Base-by-base conservation (phyloP, 805 yeast genomes). In the Metschnikowia peoriensis region DNA sequence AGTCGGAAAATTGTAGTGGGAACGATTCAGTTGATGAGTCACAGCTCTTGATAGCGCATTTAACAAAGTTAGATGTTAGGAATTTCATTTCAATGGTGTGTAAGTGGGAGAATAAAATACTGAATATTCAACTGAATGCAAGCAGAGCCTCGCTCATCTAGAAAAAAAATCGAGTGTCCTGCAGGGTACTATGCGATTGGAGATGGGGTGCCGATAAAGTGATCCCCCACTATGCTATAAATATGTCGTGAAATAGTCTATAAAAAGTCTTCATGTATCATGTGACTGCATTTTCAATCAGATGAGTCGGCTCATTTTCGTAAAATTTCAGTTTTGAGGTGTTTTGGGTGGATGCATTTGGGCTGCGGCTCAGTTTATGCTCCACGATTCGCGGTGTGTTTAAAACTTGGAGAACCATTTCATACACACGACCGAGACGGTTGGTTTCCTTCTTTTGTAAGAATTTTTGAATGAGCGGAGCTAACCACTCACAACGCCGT, bases 61-160 rank as follows among this genome's bases (percentile, higher is more conserved):
- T 90, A 56, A 94, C 96, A 70, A 94, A 94, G 70, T 94, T 94
- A 11, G 97, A 89, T n/a, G 99, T 93, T 28, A 94, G 75, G 63
- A 93, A 84, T 73, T 94, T 93, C 99, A 93, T 93, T 16, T 28
- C 16, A 15, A 22, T 27, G 28, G 7, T 4, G n/a, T 7, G 11
- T 15, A 2, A 9, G 14, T 14, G 27, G 17, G 11, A 32, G 15
- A 7, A 12, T 43, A 15, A 5, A 12, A n/a, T 32, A 8, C 6
- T 16, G 11, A 6, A 5, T 28, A 40, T 8, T 22, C 15, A 22
- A 41, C 35, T 16, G n/a, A 28, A 11, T 16, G 22, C 7, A 16
- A 11, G 32, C 39, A 32, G 50, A 34, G 41, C 41, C 32, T 41
- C 41, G 50, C 51, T 47, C 50, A 47, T 47, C 51, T 48, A 15